Base-by-base conservation (phyloP, 1,284 basidiomycete genomes). In the Austropuccinia psidii region DNA sequence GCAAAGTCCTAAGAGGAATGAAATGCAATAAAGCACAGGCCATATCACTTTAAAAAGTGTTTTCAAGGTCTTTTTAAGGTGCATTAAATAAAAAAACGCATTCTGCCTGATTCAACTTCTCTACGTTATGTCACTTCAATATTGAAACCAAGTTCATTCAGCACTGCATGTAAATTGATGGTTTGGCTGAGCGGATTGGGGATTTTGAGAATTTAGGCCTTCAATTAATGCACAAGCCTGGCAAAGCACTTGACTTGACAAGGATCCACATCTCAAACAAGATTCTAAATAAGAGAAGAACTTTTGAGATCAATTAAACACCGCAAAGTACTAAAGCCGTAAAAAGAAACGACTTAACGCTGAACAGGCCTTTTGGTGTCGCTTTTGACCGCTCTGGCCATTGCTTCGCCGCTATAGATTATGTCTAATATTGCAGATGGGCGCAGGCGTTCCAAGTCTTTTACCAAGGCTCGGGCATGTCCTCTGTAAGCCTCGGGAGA, bases 361-460 rank as follows among this genome's bases (percentile, higher is more conserved):
- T 76, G 75, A 19, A 64, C 74, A n/a, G 75, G 74, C 21, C 68
- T 37, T 52, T 75, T 77, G 90, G 94, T 11, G 87, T 89, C 80
- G 3, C 75, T 75, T 29, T 76, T 76, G 60, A 78, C 74, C 15
- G 76, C 77, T 0, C 75, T 62, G 2, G 77, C 79, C 76, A 80
- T 78, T 7, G 77, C 75, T 74, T 97, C 93, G 4, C 93, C 94
- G 0, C 92, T 94, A 79, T 96, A 80, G 65, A 98, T 97, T 76
- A 98, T 96, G 80, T 99, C 95, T 74, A 99, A 91, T 76, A 98
- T 97, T 1, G 91, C 90, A 77, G 89, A 91, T 0, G 96, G 93
- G 21, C 95, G 86, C 41, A 94, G 88, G 0, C 89, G 90, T 83
- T 99, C 95, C 17, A 98, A 85, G 77, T 98, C 93, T 81, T 98